Conservation (phyloP, 768 basidiomycete genomes). For the Megacollybia marginata region DNA sequence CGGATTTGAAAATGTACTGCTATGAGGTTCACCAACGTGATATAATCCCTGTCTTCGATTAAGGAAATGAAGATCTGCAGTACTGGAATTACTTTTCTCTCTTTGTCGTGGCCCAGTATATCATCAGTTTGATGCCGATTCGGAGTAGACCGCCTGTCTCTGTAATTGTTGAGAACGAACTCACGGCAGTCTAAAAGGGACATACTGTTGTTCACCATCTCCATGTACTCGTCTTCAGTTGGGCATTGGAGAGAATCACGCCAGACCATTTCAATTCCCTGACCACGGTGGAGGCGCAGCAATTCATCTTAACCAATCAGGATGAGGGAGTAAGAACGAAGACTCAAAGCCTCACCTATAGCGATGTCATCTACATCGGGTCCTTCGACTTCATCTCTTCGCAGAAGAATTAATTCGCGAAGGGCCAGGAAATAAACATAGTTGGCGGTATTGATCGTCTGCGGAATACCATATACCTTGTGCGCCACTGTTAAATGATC, state of each 20-base stretch:
- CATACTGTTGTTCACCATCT: conserved; percentile 94
- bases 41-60: conserved; percentile 58
- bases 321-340: not conserved
- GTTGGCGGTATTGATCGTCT: conserved; percentile 96
- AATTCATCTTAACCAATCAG: no score
- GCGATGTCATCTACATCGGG: conserved; percentile 62
- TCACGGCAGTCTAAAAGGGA: not conserved
- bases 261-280: conserved; percentile 94
- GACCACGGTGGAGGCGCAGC: conserved; percentile 84
- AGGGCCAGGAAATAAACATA: conserved; percentile 96
- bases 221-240: conserved; percentile 88
- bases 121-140: conserved; percentile 93
- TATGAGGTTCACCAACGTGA: conserved; percentile 89
- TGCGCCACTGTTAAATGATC: conserved; percentile 82
- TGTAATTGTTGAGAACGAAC: conserved; percentile 19
- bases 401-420: conserved; percentile 67
- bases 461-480: conserved; percentile 93
- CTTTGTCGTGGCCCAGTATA: conserved; percentile 73
- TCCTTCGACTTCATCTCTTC: conserved; percentile 21
- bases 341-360: conserved; percentile 57
- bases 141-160: conserved; percentile 94
- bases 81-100: conserved; percentile 42
- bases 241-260: conserved; percentile 87
- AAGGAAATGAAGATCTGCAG: not conserved
- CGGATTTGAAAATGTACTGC: conserved; percentile 94